Evolutionary conservation across 805 yeast species (phyloP).

Genomic region (Isabelozyma heimii): DNA sequence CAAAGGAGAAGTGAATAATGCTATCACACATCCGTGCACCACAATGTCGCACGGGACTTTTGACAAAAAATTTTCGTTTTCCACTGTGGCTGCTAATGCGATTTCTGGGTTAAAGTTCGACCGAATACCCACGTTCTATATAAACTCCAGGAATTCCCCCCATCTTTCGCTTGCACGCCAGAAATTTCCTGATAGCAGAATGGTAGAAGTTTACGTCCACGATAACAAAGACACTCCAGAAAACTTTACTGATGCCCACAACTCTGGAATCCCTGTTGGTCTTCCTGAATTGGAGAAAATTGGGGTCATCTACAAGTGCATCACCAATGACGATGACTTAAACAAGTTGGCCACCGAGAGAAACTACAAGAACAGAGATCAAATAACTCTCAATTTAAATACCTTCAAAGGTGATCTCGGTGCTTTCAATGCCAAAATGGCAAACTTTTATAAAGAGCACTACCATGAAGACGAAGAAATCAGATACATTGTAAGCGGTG

Average conservation of each 20-base stretch:
- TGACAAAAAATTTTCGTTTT: neutral
- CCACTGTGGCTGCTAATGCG: neutral
- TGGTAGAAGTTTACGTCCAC: slow-evolving; percentile 56
- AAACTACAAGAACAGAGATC: slow-evolving; percentile 77
- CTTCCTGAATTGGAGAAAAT: slow-evolving; percentile 48
- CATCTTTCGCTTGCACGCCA: neutral
- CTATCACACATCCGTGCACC: neutral
- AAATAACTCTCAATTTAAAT: slow-evolving; percentile 55
- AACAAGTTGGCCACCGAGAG: slow-evolving; percentile 67
- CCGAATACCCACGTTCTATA: neutral
- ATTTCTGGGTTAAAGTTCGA: neutral
- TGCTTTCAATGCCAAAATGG: slow-evolving; percentile 62
- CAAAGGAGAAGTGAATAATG: no score
- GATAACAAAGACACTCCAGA: slow-evolving; percentile 56
- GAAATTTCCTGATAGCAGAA: slow-evolving; percentile 2
- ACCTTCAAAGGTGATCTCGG: slow-evolving; percentile 57
- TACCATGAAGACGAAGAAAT: slow-evolving; percentile 97
- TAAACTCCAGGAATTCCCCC: neutral
- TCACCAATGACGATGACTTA: slow-evolving; percentile 52
- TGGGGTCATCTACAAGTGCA: slow-evolving; percentile 67
- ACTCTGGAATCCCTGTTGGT: slow-evolving; percentile 61
- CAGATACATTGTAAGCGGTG: slow-evolving; percentile 84
- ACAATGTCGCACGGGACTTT: neutral
- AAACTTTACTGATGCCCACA: slow-evolving; percentile 64
- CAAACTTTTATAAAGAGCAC: slow-evolving; percentile 77